Percentiles rank a stretch among this genome's conserved stretches.
phyloP scores from a whole-genome alignment of 176 grass and related monocot genomes.

The Tillandsia leiboldiana region DNA sequence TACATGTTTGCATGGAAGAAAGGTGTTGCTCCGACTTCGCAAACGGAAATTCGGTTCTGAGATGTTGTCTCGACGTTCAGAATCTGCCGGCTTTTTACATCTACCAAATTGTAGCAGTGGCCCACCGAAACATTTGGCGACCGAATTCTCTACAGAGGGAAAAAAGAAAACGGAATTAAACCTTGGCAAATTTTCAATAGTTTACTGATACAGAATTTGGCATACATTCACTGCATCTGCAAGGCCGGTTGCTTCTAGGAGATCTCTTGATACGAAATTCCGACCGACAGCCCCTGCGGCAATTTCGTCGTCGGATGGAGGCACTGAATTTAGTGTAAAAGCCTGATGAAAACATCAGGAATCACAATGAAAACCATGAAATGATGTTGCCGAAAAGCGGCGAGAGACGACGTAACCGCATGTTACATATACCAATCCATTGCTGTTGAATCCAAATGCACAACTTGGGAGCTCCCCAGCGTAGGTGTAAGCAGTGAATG shows the following conservation, averaged over 20 bases:
- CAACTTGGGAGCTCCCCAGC: conserved; percentile 80
- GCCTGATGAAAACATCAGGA: conserved; percentile 30
- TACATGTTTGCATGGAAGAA: conserved; percentile 96
- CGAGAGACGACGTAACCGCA: neutral
- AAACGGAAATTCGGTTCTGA: conserved; percentile 32
- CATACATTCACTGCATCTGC: conserved; percentile 44
- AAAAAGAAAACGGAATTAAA: neutral
- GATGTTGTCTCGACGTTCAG: conserved; percentile 76
- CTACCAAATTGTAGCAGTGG: conserved; percentile 86
- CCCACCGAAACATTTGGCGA: conserved; percentile 45
- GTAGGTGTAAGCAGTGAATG: conserved; percentile 68
- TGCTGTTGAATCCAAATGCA: conserved; percentile 87
- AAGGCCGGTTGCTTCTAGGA: conserved; percentile 48
- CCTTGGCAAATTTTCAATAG: neutral
- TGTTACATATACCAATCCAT: conserved; percentile 35
- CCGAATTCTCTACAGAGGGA: conserved; percentile 31
- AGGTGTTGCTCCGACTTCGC: conserved; percentile 32
- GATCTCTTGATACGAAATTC: conserved; percentile 67
- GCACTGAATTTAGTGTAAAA: conserved; percentile 74
- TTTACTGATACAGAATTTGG: neutral
- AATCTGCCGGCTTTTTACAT: conserved; percentile 43
- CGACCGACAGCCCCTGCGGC: conserved; percentile 33
- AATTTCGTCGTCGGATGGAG: conserved; percentile 48
- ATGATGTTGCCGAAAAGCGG: neutral
- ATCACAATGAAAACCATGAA: neutral